These are phyloP conservation scores for Pythium aquatile DNA, from an alignment of 352 stramenopile genomes.

Conservation along the genomic window DNA sequence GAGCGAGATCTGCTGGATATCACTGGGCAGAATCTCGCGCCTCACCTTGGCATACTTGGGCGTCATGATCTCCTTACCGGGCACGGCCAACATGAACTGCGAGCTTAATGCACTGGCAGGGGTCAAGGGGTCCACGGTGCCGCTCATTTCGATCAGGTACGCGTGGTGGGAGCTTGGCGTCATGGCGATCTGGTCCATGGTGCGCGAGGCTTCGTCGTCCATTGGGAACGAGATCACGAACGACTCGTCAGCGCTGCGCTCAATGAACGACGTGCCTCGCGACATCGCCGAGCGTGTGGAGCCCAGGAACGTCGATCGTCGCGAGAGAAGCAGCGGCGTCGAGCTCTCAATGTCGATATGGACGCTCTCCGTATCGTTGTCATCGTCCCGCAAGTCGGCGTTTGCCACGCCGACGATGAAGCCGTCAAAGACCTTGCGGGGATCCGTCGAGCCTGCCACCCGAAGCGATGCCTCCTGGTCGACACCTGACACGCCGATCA, in stretches of 20 bases:
- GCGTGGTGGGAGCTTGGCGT: conserved; percentile 45
- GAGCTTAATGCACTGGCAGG: conserved; percentile 33
- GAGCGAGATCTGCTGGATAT: conserved; percentile 72
- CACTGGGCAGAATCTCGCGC: conserved; percentile 51
- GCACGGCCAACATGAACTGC: conserved; percentile 73
- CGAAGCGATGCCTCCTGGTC: conserved; percentile 67
- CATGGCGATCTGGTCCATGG: conserved; percentile 44
- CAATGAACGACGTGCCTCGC: conserved; percentile 27
- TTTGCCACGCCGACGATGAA: conserved; percentile 74
- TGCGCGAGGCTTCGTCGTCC: conserved; percentile 60
- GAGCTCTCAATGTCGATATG: conserved; percentile 24
- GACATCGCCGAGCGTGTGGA: conserved; percentile 52
- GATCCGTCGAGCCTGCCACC: conserved; percentile 57
- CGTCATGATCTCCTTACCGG: conserved; percentile 37
- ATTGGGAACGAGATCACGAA: conserved; percentile 80
- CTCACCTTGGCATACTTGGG: conserved; percentile 5
- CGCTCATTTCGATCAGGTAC: conserved; percentile 81
- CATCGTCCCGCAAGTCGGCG: conserved; percentile 36
- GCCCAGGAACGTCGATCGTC: conserved; percentile 42
- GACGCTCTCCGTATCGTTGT: conserved; percentile 24
- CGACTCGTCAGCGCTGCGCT: conserved; percentile 25
- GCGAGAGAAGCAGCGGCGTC: conserved; percentile 43
- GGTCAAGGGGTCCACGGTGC: conserved; percentile 36
- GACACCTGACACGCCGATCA: conserved; percentile 63
- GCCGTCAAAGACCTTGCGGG: conserved; percentile 55